phyloP scores from a whole-genome alignment of 306 rosid species.

The Citrullus colocynthis region DNA sequence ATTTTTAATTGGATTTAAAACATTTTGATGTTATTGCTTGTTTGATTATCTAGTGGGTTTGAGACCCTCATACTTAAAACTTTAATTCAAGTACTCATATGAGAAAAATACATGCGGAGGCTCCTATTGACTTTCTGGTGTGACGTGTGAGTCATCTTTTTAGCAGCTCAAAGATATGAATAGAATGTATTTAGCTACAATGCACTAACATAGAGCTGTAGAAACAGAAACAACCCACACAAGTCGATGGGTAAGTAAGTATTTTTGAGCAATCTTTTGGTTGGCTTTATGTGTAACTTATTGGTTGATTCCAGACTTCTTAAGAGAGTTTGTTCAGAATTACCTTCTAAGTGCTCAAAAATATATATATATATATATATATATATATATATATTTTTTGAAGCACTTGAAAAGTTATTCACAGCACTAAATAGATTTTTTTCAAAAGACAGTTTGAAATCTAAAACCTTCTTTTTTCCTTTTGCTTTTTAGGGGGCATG shows the following conservation, averaged over 20 bases:
- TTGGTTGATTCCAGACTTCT: neutral
- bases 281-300: neutral
- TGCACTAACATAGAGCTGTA: neutral
- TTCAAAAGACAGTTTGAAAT: too few relatives aligned
- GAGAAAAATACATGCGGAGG: too few relatives aligned
- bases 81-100: neutral
- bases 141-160: neutral
- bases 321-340: too few relatives aligned
- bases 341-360: too few relatives aligned
- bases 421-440: too few relatives aligned
- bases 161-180: neutral
- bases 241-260: neutral
- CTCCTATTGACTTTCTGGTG: neutral
- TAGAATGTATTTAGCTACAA: neutral
- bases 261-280: neutral
- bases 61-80: neutral
- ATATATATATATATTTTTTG: too few relatives aligned
- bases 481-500: too few relatives aligned
- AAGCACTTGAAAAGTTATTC: too few relatives aligned
- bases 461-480: too few relatives aligned
- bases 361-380: too few relatives aligned
- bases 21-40: neutral
- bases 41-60: neutral
- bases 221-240: neutral
- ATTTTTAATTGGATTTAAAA: neutral